Base-by-base conservation (phyloP, 2,329 filamentous ascomycete genomes). In the Alternaria ventricosa region DNA sequence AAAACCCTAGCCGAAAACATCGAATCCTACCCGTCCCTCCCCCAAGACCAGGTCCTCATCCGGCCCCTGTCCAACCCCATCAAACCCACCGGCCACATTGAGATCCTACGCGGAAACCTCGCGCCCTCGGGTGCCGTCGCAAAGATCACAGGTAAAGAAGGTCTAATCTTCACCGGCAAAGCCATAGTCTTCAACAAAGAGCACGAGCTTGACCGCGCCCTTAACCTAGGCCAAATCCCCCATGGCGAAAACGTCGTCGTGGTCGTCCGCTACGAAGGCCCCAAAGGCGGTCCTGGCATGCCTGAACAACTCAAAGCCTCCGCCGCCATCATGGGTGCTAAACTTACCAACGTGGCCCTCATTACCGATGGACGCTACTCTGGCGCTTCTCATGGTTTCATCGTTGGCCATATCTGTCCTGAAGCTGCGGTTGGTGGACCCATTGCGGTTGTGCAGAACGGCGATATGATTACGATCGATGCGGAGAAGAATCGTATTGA, bases 61-160 rank as follows among this genome's bases (percentile, higher is more conserved):
- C 88, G 91, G 6, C 89, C 92, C 0, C 84, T 97, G 9, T 84
- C 87, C 78, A 92, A 94, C 79, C 94, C 94, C 13, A 95, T 97
- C 84, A 97, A 97, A 79, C 70, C 85, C 1, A 93, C 90, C 0
- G 95, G 95, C 46, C 95, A 98, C 79, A 87, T 98, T 64, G 93
- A 95, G 79, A 92, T 98, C 64, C 86, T 98, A 4, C 87, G 88
- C 63, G 95, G 95, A 20, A 97, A 97, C 78, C 86, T 97, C 30
- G 93, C 94, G 3, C 95, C 95, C 1, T 91, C 89, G 11, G 95
- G 95, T 33, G 92, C 94, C 1, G 94, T 98, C 2, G 94, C 94
- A 64, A 98, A 98, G 81, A 97, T 98, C 80, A 97, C 95, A 0
- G 95, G 95, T 36, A 97, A 97, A 79, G 95, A 98, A 80, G 95